A percentile compares a stretch with the other conserved stretches of the same genome.
Evolutionary conservation across 2,329 filamentous ascomycete genomes (phyloP).

Genomic region (Myriosclerotinia curreyana): DNA sequence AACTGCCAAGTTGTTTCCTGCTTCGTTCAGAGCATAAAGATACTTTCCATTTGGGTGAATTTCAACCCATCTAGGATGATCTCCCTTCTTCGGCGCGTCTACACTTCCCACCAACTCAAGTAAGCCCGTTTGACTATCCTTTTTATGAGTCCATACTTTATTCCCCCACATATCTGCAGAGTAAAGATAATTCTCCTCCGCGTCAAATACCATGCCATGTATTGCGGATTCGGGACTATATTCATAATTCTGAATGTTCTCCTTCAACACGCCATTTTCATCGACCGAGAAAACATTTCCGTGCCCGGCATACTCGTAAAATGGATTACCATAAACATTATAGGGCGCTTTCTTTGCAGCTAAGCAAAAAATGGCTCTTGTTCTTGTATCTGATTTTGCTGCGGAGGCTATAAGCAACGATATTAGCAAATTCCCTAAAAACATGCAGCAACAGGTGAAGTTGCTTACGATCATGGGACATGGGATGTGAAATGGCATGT

Average conservation of each 20-base stretch:
- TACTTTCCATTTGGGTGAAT: slow-evolving; percentile 75
- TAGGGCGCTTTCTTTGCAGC: slow-evolving; percentile 75
- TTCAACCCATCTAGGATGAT: slow-evolving; percentile 87
- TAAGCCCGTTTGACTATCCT: slow-evolving; percentile 57
- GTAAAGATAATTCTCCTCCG: slow-evolving; percentile 71
- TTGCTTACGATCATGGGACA: slow-evolving; percentile 42
- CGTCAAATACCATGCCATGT: slow-evolving; percentile 80
- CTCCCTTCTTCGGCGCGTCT: slow-evolving; percentile 64
- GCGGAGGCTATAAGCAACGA: slow-evolving; percentile 52
- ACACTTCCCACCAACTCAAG: slow-evolving; percentile 69
- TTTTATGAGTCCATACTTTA: slow-evolving; percentile 81
- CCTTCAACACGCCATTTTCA: slow-evolving; percentile 52
- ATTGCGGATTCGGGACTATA: slow-evolving; percentile 70
- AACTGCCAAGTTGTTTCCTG: slow-evolving; percentile 78
- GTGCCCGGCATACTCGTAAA: slow-evolving; percentile 80
- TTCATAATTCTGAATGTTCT: slow-evolving; percentile 69
- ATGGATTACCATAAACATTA: slow-evolving; percentile 84
- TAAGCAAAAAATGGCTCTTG: slow-evolving; percentile 84
- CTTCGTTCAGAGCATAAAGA: slow-evolving; percentile 85
- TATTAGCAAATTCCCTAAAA: slow-evolving; percentile 19
- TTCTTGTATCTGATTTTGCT: slow-evolving; percentile 68
- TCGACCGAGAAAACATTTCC: slow-evolving; percentile 72
- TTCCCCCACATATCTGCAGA: slow-evolving; percentile 75
- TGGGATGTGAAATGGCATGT: slow-evolving; percentile 44
- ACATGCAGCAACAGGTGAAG: slow-evolving; percentile 44